Evolutionary conservation across 2,329 filamentous ascomycete genomes (phyloP), one percentile per base, ranked within the genome.

Genomic region (Arthrobotrys pseudoclavata): DNA sequence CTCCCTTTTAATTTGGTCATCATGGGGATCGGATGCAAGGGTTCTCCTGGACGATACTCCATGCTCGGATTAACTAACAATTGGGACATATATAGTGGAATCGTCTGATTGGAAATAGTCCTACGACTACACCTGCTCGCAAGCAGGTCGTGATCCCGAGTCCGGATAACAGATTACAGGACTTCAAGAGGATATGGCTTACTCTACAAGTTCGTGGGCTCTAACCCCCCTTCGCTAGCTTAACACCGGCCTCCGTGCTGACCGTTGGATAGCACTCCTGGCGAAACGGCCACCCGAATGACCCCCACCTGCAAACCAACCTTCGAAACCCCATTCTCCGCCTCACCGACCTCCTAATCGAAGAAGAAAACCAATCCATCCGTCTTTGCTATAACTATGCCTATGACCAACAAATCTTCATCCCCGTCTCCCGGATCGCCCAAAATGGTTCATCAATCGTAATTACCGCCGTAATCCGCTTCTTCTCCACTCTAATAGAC

Each of bases 401-500:
- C 76, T 90, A 93, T 40, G 89, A 90, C 67, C 93, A 94, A 81
- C 93, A 97, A 83, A 92, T 97, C 63, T 99, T 97, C 83, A 90
- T 93, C 3, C 91, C 92, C 12, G 91, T 98, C 79, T 92, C 92
- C 79, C 94, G 97, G 85, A 94, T 98, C 80, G 94, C 94, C 1
- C 90, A 92, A 1, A 94, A 92, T 34, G 91, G 93, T 83, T 92
- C 97, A 83, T 92, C 96, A 81, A 91, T 89, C 82, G 91, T 97
- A 82, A 91, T 98, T 80, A 90, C 91, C 80, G 92, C 95, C 82
- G 92, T 92, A 26, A 91, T 97, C 42, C 86, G 91, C 47, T 90
- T 97, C 82, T 97, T 97, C 84, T 93, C 93, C 71, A 94, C 93
- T 15, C 87, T 99, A 79, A 92, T 98, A 81, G 96, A 99, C 84